phyloP scores from a whole-genome alignment of 1,284 basidiomycete genomes.

The Takashimella tepidaria region DNA sequence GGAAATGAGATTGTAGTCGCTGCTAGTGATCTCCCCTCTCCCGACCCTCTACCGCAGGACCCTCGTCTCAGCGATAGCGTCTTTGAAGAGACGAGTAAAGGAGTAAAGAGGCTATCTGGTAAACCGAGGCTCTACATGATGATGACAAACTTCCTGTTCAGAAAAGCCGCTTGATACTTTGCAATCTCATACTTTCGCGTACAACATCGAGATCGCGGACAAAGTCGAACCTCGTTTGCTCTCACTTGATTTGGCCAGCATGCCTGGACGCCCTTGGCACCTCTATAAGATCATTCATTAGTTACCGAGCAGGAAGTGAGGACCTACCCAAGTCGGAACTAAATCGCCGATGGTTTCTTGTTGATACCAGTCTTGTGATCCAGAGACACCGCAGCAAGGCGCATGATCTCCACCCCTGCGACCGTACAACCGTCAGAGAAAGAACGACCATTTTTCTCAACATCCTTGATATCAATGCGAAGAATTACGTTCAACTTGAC shows the following conservation, averaged over 20 bases:
- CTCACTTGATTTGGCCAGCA: conserved; percentile 36
- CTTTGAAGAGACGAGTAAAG: conserved; percentile 36
- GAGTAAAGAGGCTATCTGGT: conserved; percentile 31
- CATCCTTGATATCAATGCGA: conserved; percentile 18
- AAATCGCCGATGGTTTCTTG: conserved; percentile 40
- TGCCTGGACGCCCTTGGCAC: conserved; percentile 45
- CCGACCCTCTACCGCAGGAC: conserved; percentile 30
- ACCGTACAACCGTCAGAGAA: conserved; percentile 47
- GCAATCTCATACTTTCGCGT: conserved; percentile 41
- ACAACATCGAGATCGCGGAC: conserved; percentile 41
- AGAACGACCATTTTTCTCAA: conserved; percentile 24
- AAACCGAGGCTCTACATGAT: conserved; percentile 45
- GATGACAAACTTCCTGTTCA: conserved; percentile 48
- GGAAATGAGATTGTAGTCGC: conserved; percentile 23
- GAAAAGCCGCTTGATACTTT: conserved; percentile 42
- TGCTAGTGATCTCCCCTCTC: conserved; percentile 11
- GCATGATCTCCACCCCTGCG: conserved; percentile 36
- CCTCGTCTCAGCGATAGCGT: conserved; percentile 30
- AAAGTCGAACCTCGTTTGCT: conserved; percentile 32
- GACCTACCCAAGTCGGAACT: conserved; percentile 43
- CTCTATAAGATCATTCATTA: conserved; percentile 24
- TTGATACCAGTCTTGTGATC: conserved; percentile 26
- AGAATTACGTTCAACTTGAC: conserved; percentile 21
- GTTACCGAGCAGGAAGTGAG: neutral
- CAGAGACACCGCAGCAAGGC: conserved; percentile 35